A percentile compares a stretch with the other conserved stretches of the same genome.
Conservation (phyloP, 192 early-diverging fungal genomes). For the Linnemannia elongata region DNA sequence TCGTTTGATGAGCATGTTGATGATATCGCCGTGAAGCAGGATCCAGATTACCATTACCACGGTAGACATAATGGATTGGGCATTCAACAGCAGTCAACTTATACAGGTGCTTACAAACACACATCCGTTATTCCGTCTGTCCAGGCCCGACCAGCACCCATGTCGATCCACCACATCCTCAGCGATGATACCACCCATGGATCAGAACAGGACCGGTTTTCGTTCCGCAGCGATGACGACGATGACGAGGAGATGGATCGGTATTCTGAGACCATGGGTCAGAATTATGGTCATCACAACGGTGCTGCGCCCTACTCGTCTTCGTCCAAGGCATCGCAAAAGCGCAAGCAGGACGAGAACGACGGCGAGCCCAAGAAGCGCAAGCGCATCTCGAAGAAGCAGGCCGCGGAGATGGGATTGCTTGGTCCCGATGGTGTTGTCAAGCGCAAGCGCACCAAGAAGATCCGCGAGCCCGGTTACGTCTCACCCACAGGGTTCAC, state of each 20-base stretch:
- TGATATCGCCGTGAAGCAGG: background rate
- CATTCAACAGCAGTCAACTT: background rate
- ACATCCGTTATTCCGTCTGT: constrained; percentile 1
- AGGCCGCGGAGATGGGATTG: constrained; percentile 24
- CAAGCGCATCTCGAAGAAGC: constrained; percentile 44
- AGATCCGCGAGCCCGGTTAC: constrained; percentile 33
- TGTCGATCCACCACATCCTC: constrained; percentile 44
- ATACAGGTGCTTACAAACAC: constrained; percentile 8
- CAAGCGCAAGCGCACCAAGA: constrained; percentile 48
- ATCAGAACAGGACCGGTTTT: background rate
- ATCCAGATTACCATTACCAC: constrained; percentile 1
- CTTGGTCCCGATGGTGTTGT: constrained; percentile 24
- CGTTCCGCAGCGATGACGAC: background rate
- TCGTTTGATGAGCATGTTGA: background rate
- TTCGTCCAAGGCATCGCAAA: constrained; percentile 5
- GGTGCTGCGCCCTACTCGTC: background rate
- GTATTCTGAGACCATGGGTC: constrained; percentile 2
- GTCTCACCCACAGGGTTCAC: constrained; percentile 37
- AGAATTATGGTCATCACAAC: background rate
- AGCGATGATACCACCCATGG: constrained; percentile 16
- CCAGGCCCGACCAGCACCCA: constrained; percentile 15
- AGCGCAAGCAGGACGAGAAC: constrained; percentile 22
- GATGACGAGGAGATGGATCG: background rate
- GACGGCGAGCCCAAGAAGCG: constrained; percentile 27
- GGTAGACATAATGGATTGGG: background rate